Conservation (phyloP, 2,329 filamentous ascomycete genomes). For the Drechslera avenae region DNA sequence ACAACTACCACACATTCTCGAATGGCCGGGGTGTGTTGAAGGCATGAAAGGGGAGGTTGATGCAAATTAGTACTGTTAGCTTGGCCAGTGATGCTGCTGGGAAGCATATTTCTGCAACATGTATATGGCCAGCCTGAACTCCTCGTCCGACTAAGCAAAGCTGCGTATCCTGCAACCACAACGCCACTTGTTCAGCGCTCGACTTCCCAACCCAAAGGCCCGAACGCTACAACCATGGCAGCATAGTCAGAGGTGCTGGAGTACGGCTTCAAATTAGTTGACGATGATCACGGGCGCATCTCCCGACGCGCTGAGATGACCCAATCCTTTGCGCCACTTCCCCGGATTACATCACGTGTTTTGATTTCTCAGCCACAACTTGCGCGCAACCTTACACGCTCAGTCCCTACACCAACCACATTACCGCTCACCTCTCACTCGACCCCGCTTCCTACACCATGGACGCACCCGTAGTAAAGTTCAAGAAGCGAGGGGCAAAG, state of each 20-base stretch:
- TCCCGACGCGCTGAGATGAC: background rate
- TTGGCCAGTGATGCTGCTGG: background rate
- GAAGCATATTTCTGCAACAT: too few species aligned
- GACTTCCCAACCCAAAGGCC: background rate
- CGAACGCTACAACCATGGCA: background rate
- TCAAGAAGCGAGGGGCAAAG: slow-evolving; percentile 85
- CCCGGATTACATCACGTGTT: slow-evolving; percentile 17
- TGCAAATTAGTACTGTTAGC: background rate
- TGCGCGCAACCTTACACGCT: slow-evolving; percentile 29
- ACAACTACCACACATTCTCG: slow-evolving; percentile 1
- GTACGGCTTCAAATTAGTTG: background rate
- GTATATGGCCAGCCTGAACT: too few species aligned
- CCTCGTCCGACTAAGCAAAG: too few species aligned
- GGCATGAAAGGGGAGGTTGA: background rate
- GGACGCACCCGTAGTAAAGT: slow-evolving; percentile 65
- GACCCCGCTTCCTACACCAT: slow-evolving; percentile 31
- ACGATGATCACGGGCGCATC: background rate
- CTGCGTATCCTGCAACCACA: too few species aligned
- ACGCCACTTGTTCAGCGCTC: too few species aligned
- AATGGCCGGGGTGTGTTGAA: background rate
- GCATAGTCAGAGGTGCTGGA: background rate
- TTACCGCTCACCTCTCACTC: slow-evolving; percentile 4
- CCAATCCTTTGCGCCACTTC: slow-evolving; percentile 14
- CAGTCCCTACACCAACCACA: background rate
- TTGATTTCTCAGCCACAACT: slow-evolving; percentile 33